Conservation (phyloP, 495 filamentous ascomycete species). For the Echria macrotheca region DNA sequence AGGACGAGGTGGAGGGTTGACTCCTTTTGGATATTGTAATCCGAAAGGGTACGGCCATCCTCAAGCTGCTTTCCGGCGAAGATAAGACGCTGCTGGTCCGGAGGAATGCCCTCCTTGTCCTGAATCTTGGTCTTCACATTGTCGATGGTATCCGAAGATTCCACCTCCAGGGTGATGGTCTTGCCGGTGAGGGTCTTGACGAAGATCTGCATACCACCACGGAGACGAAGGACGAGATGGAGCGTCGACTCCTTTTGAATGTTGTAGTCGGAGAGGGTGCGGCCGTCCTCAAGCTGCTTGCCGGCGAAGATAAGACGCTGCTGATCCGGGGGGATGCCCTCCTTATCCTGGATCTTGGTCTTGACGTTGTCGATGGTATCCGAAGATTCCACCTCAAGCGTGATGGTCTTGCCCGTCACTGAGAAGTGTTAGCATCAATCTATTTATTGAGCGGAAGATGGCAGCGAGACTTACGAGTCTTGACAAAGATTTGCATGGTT, state of each 20-base stretch:
- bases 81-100: constrained; percentile 90
- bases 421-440: constrained; percentile 23
- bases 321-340: constrained; percentile 96
- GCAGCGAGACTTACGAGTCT: constrained; percentile 69
- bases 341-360: constrained; percentile 99
- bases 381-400: constrained; percentile 95
- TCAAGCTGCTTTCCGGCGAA: constrained; percentile 97
- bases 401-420: constrained; percentile 99
- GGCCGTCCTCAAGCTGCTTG: constrained; percentile 96
- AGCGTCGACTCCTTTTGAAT: constrained; percentile 98
- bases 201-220: constrained; percentile 97
- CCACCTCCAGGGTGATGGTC: constrained; percentile 97
- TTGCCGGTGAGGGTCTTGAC: constrained; percentile 92
- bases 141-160: constrained; percentile 93
- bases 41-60: constrained; percentile 72
- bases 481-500: constrained; percentile 96
- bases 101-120: constrained; percentile 94
- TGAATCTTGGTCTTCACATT: constrained; percentile 81
- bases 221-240: constrained; percentile 92
- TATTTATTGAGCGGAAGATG: constrained; percentile 8
- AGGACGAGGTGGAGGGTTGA: constrained; percentile 93
- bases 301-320: constrained; percentile 98
- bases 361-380: constrained; percentile 99
- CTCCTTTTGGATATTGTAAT: constrained; percentile 99
- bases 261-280: constrained; percentile 95